Percentiles rank a stretch among this genome's conserved stretches.
These are phyloP conservation scores for Plasmodium inui DNA, from an alignment of 169 alveolate species.

Conservation along the genomic window DNA sequence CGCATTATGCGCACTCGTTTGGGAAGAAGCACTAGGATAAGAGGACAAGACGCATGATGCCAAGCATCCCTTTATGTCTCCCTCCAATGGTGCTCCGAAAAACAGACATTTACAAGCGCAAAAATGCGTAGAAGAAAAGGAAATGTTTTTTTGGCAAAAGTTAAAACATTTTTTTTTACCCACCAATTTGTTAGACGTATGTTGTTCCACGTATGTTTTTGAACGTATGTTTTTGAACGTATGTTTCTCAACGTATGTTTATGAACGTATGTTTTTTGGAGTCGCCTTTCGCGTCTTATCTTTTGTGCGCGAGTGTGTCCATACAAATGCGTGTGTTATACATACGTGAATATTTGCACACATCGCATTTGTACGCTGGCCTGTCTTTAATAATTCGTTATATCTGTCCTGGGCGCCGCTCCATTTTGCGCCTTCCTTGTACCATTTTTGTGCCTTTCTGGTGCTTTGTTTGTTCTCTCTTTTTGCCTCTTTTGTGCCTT, in stretches of 20 bases:
- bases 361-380: background rate
- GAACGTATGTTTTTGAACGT: too few relatives aligned
- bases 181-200: background rate
- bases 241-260: too few relatives aligned
- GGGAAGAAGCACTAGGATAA: background rate
- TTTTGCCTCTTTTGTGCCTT: background rate
- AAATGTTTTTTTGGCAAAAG: slow-evolving; percentile 47
- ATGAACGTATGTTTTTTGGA: background rate
- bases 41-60: background rate
- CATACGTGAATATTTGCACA: background rate
- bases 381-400: slow-evolving; percentile 2
- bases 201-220: background rate
- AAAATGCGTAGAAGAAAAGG: background rate
- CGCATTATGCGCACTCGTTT: background rate
- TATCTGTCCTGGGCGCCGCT: background rate
- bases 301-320: background rate
- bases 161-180: slow-evolving; percentile 37
- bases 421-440: background rate
- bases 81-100: background rate
- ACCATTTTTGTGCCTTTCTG: background rate
- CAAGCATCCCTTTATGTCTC: background rate
- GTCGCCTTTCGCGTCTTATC: background rate
- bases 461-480: background rate
- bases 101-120: slow-evolving; percentile 5
- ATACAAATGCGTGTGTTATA: background rate